Evolutionary conservation across 129 eudicot species (phyloP).

Genomic region (Smallanthus sonchifolius): DNA sequence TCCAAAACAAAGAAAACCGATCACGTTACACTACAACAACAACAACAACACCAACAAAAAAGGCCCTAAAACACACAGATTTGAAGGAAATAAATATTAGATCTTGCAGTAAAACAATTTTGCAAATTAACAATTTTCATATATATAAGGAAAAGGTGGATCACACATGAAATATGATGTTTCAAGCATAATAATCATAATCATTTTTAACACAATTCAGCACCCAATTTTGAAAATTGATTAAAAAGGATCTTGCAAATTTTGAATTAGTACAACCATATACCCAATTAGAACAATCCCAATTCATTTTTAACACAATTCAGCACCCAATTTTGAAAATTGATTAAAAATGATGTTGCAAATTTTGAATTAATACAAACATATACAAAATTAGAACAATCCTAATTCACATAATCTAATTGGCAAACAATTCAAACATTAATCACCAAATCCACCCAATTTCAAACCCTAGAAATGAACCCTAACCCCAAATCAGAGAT

Average conservation of each 20-base stretch:
- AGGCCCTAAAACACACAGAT: background rate
- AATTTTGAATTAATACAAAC: background rate
- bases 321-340: conserved; percentile 4
- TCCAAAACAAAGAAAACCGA: background rate
- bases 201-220: conserved; percentile 17
- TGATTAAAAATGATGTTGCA: background rate
- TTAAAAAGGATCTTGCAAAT: background rate
- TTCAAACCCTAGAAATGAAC: conserved; percentile 18
- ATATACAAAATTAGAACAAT: background rate
- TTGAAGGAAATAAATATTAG: background rate
- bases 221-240: background rate
- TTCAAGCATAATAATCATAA: conserved; percentile 4
- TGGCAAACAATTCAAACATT: background rate
- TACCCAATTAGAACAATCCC: too few species aligned
- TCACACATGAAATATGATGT: conserved; percentile 9
- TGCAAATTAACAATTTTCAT: background rate
- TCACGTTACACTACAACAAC: background rate
- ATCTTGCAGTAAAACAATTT: conserved; percentile 6
- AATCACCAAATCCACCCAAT: background rate
- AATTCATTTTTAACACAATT: conserved; percentile 17
- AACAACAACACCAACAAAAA: too few species aligned
- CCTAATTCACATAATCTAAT: conserved; percentile 6
- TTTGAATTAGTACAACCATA: too few species aligned
- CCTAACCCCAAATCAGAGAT: conserved; percentile 7
- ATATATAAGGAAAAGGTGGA: background rate